Base-by-base conservation (phyloP, 2,329 filamentous ascomycete genomes). In the Fusarium secorum region DNA sequence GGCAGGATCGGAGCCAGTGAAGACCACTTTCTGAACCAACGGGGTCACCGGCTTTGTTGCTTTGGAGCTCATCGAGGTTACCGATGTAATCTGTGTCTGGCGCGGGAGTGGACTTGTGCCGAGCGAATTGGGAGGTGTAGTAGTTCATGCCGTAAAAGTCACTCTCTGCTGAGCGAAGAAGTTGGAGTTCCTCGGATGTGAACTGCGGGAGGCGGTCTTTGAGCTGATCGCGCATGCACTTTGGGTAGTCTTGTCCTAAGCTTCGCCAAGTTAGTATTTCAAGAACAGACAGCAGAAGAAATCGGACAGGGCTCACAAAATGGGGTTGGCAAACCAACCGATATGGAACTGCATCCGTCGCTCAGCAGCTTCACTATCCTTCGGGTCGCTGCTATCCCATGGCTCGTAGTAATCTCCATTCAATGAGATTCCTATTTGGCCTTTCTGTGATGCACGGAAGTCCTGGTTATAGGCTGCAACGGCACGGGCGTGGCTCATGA, bases 381-480 rank as follows among this genome's bases (percentile, higher is more conserved):
- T 36, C 0, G 63, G 52, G 17, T 78, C 74, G 4, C 46, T 64
- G 15, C 49, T 52, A 32, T 82, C 79, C 73, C 77, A 82, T 0
- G 81, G 80, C 58, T 81, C 79, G 46, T 79, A 82, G 64, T 74
- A 82, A 28, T 82, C 78, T 1, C 81, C 80, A n/a, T 81, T 82
- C 3, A 82, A 60, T 0, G 78, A 78, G 39, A 82, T 79, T 5
- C 78, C 78, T 45, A 82, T 81, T 11, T 71, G 57, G 0, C 81
- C 81, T 4, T 71, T 42, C 22, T 82, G 79, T 0, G 41, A 49
- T 1, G 66, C 32, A 4, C 70, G 73, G 45, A 80, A 82, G 7
- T 82, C 79, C 15, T 71, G 61, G 32, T 76, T 77, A 39, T 82
- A 82, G 1, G 72, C 71, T 26, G 73, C 66, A 6, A 77, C 79